These are phyloP conservation scores for Musa schizocarpa DNA, from an alignment of 176 grass and related monocot species.

Conservation along the genomic window DNA sequence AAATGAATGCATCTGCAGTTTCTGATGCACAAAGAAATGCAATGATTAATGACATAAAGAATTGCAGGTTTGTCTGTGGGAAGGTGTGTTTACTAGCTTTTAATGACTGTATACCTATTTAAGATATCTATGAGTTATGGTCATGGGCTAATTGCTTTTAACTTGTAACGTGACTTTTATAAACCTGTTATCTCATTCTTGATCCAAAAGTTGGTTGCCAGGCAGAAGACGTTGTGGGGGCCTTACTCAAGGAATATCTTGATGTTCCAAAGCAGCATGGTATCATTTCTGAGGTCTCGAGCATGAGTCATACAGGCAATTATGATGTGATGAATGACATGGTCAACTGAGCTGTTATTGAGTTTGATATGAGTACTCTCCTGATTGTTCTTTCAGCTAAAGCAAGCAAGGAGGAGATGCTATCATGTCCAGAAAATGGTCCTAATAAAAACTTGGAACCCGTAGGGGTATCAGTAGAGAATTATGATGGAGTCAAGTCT, in stretches of 20 bases:
- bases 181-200: neutral
- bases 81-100: constrained; percentile 45
- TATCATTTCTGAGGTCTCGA: constrained; percentile 23
- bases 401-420: constrained; percentile 22
- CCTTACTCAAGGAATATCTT: constrained; percentile 86
- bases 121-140: neutral
- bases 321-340: constrained; percentile 15
- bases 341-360: constrained; percentile 7
- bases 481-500: constrained; percentile 7
- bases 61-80: constrained; percentile 72
- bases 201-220: constrained; percentile 19
- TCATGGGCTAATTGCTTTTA: neutral
- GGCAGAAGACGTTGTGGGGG: constrained; percentile 77
- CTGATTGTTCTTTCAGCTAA: constrained; percentile 11
- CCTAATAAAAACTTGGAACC: constrained; percentile 27
- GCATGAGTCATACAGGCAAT: constrained; percentile 17
- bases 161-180: neutral
- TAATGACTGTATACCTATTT: too few relatives aligned
- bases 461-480: neutral
- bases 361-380: neutral
- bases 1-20: constrained; percentile 97
- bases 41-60: constrained; percentile 63
- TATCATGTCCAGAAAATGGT: constrained; percentile 17
- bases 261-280: constrained; percentile 42
- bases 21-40: constrained; percentile 84